These are phyloP conservation scores for Thermochaetoides thermophila DNA, from an alignment of 495 filamentous ascomycete species.

Conservation along the genomic window DNA sequence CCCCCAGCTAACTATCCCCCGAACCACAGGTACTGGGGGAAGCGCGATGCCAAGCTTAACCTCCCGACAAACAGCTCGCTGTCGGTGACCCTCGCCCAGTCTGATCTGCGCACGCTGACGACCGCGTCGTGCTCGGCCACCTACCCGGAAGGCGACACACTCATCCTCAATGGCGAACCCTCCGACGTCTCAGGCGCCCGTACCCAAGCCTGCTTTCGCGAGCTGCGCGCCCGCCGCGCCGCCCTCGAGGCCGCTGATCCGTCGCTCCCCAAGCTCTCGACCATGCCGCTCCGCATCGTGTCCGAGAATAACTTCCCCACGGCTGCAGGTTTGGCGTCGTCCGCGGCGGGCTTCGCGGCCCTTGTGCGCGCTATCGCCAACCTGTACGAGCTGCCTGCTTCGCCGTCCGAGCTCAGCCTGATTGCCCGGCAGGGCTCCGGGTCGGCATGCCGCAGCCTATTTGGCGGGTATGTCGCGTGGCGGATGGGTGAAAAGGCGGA, in stretches of 20 bases:
- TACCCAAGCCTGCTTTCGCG: conserved; percentile 79
- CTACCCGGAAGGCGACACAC: conserved; percentile 55
- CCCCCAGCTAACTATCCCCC: too few species aligned
- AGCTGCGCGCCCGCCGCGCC: conserved; percentile 61
- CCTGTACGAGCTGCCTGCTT: conserved; percentile 68
- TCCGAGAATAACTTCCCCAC: conserved; percentile 98
- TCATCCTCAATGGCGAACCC: conserved; percentile 67
- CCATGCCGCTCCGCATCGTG: conserved; percentile 62
- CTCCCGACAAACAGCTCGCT: conserved; percentile 96
- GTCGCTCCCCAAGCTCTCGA: conserved; percentile 61
- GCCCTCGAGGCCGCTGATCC: conserved; percentile 55
- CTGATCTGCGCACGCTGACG: conserved; percentile 86
- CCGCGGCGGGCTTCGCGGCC: conserved; percentile 88
- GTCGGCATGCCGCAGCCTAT: conserved; percentile 78
- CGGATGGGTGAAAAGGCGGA: conserved; percentile 54
- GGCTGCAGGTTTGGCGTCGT: conserved; percentile 85
- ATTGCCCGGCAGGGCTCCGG: conserved; percentile 94
- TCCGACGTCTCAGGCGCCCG: conserved; percentile 79
- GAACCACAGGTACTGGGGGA: conserved; percentile 94
- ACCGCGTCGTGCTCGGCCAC: conserved; percentile 78
- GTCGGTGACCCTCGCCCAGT: conserved; percentile 86
- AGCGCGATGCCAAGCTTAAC: conserved; percentile 82
- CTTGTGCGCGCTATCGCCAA: conserved; percentile 85
- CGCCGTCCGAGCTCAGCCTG: conserved; percentile 62
- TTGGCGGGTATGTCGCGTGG: conserved; percentile 95